These are phyloP conservation scores for Apiotrichum gracile DNA, from an alignment of 1,284 basidiomycete genomes.

Conservation along the genomic window DNA sequence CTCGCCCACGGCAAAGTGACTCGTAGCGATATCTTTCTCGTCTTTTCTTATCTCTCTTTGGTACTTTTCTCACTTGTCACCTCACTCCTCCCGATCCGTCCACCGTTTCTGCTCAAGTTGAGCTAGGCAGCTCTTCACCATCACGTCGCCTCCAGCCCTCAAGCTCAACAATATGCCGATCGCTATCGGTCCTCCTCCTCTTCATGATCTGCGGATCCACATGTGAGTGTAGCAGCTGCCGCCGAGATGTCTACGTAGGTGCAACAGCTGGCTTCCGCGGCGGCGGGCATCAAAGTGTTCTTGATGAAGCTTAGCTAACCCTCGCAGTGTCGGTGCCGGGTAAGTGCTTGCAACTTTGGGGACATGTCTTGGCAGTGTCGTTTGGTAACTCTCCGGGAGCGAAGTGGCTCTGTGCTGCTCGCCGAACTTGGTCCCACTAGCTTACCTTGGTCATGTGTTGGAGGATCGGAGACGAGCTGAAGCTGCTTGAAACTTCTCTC, in stretches of 20 bases:
- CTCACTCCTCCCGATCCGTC: neutral
- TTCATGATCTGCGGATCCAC: conserved; percentile 16
- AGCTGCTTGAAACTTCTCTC: too few relatives aligned
- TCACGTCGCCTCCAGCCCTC: neutral
- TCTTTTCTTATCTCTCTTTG: neutral
- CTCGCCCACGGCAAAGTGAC: neutral
- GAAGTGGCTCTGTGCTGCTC: too few relatives aligned
- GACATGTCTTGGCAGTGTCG: too few relatives aligned
- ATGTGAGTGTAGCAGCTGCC: conserved; percentile 12
- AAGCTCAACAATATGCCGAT: conserved; percentile 1
- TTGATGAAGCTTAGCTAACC: neutral
- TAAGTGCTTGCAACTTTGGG: neutral
- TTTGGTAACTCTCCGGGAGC: too few relatives aligned
- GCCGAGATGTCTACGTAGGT: neutral
- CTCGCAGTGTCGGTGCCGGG: conserved; percentile 11
- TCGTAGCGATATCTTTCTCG: neutral
- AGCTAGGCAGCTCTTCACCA: neutral
- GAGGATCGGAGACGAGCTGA: too few relatives aligned
- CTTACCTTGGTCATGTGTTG: too few relatives aligned
- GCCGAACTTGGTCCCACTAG: too few relatives aligned
- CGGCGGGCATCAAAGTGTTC: neutral
- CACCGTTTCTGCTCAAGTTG: neutral
- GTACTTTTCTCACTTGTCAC: neutral
- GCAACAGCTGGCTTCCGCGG: neutral
- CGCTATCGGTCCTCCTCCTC: conserved; percentile 5